A percentile compares a stretch with the other conserved stretches of the same genome.
These are phyloP conservation scores for Aspergillus sp. DNA, from an alignment of 2,329 filamentous ascomycete species.

Conservation along the genomic window DNA sequence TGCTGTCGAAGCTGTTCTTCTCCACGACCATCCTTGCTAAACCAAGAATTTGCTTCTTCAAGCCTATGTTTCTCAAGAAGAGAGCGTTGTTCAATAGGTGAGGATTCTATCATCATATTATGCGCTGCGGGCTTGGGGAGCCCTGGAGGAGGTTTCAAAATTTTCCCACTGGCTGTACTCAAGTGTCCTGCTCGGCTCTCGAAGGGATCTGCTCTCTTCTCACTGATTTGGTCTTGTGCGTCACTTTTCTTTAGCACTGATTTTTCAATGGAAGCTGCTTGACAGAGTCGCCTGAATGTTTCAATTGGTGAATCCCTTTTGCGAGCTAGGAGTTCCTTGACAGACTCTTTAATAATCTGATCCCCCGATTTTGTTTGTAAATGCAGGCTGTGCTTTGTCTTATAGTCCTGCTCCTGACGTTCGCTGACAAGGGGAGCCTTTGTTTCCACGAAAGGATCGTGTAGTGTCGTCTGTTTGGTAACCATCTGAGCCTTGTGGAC, in stretches of 20 bases:
- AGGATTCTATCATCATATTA: neutral
- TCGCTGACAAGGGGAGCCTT: neutral
- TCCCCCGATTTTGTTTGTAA: too few species aligned
- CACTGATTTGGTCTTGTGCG: too few species aligned
- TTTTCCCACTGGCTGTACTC: neutral
- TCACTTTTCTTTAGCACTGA: too few species aligned
- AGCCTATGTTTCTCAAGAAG: constrained; percentile 2
- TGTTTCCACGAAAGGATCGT: neutral
- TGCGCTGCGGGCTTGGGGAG: constrained; percentile 6
- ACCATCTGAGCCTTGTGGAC: constrained; percentile 3
- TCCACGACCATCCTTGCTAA: constrained; percentile 15
- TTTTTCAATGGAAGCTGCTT: too few species aligned
- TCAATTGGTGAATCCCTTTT: too few species aligned
- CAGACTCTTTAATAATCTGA: too few species aligned
- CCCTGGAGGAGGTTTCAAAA: constrained; percentile 11
- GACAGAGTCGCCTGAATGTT: too few species aligned
- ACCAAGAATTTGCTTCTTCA: constrained; percentile 18
- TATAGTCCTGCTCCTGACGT: neutral
- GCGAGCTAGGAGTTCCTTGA: too few species aligned
- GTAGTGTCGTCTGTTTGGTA: neutral
- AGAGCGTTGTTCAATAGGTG: neutral
- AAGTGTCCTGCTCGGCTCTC: neutral
- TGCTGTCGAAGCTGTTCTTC: constrained; percentile 12
- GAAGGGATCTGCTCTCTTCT: too few species aligned
- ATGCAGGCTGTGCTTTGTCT: neutral